A percentile compares a stretch with the other conserved stretches of the same genome.
These are phyloP conservation scores for Colletotrichum brevisporum DNA, from an alignment of 2,329 filamentous ascomycete species.

Conservation along the genomic window DNA sequence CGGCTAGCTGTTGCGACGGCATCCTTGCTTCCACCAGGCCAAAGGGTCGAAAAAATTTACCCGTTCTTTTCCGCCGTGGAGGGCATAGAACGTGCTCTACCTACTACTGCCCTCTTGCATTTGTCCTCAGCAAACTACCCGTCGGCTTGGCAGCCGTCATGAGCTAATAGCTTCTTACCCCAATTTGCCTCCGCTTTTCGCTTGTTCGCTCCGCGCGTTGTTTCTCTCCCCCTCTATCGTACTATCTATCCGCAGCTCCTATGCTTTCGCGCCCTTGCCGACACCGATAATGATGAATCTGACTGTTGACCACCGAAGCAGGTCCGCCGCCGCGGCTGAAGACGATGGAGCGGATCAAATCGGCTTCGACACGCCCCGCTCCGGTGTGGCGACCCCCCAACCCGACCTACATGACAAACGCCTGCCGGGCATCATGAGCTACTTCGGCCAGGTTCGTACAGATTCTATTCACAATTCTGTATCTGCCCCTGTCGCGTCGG, in stretches of 20 bases:
- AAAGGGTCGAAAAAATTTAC: constrained; percentile 29
- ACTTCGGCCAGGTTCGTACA: constrained; percentile 99
- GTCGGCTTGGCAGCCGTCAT: constrained; percentile 55
- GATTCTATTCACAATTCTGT: constrained; percentile 64
- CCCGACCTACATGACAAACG: constrained; percentile 96
- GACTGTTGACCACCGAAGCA: constrained; percentile 67
- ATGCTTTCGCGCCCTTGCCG: constrained; percentile 39
- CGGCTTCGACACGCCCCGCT: constrained; percentile 88
- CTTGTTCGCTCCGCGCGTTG: constrained; percentile 28
- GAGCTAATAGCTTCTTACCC: constrained; percentile 47
- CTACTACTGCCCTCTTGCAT: not conserved
- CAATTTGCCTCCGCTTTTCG: constrained; percentile 37
- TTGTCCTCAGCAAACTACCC: constrained; percentile 20
- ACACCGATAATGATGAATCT: constrained; percentile 51
- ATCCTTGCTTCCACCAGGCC: constrained; percentile 34
- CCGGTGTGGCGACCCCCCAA: constrained; percentile 91
- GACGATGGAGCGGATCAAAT: constrained; percentile 83
- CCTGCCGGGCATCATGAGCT: constrained; percentile 95
- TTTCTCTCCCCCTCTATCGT: constrained; percentile 22
- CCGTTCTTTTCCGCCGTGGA: constrained; percentile 36
- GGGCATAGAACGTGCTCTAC: not conserved
- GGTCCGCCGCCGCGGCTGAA: constrained; percentile 69
- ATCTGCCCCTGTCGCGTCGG: constrained; percentile 52
- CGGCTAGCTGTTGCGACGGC: constrained; percentile 31
- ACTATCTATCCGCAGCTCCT: constrained; percentile 26